Conservation (phyloP, 805 yeast genomes). For the Wickerhamiella brachini region DNA sequence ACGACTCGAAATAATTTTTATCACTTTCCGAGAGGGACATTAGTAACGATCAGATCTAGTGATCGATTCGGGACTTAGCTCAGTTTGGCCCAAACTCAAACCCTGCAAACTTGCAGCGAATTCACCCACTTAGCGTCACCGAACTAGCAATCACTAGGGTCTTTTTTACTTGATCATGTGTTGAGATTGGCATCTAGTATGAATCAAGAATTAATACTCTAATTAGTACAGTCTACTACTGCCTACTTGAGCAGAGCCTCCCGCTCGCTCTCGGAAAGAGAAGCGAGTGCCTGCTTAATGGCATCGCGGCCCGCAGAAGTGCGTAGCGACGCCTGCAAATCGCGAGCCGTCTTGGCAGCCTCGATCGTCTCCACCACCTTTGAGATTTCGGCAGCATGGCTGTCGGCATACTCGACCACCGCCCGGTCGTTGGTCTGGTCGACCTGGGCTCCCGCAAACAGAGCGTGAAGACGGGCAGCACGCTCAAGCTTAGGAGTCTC, state of each 20-base stretch:
- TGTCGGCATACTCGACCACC: conserved; percentile 78
- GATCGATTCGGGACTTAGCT: too few relatives aligned
- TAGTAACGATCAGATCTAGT: too few relatives aligned
- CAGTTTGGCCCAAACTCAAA: too few relatives aligned
- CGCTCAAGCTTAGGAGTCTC: conserved; percentile 4
- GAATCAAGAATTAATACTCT: too few relatives aligned
- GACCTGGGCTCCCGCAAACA: conserved; percentile 34
- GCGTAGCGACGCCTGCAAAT: neutral
- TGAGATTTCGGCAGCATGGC: conserved; percentile 51
- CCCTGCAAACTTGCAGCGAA: too few relatives aligned
- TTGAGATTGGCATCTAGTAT: too few relatives aligned
- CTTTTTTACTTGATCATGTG: too few relatives aligned
- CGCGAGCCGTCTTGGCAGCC: neutral
- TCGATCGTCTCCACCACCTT: conserved; percentile 4
- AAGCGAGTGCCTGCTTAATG: conserved; percentile 21
- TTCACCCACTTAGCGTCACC: too few relatives aligned
- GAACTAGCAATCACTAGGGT: too few relatives aligned
- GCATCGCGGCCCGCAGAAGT: conserved; percentile 13
- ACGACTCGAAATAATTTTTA: conserved; percentile 89
- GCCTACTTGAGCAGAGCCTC: conserved; percentile 21
- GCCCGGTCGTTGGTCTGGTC: conserved; percentile 56
- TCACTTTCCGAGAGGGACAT: conserved; percentile 29
- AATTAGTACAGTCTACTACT: too few relatives aligned
- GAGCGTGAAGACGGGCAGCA: conserved; percentile 7
- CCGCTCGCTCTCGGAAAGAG: conserved; percentile 22